Evolutionary conservation across 495 filamentous ascomycete species (phyloP).

Genomic region (Hypoxylon cercidicola): DNA sequence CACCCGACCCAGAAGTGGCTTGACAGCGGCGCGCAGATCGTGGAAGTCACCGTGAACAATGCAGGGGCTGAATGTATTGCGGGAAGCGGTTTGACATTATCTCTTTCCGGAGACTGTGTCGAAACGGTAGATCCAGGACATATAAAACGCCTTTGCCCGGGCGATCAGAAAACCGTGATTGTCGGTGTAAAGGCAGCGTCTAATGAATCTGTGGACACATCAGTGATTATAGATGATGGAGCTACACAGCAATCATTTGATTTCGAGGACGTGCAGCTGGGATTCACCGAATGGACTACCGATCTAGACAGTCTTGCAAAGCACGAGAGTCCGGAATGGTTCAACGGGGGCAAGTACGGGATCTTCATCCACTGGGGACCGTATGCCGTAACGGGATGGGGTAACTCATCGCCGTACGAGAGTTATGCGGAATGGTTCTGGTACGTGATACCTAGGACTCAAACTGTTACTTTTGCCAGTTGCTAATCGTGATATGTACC

Average conservation of each 20-base stretch:
- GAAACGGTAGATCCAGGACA: constrained; percentile 50
- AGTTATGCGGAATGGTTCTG: constrained; percentile 66
- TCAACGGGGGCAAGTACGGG: constrained; percentile 63
- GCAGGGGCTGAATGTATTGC: constrained; percentile 54
- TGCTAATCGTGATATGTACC: constrained; percentile 1
- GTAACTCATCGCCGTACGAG: constrained; percentile 60
- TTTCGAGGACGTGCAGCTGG: constrained; percentile 40
- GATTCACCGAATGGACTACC: constrained; percentile 44
- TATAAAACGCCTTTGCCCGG: constrained; percentile 62
- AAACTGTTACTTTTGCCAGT: background rate
- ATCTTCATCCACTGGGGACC: constrained; percentile 69
- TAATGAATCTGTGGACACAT: constrained; percentile 23
- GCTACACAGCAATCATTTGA: background rate
- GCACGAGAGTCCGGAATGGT: constrained; percentile 65
- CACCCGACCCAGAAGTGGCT: constrained; percentile 62
- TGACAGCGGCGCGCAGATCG: constrained; percentile 57
- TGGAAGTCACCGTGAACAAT: constrained; percentile 65
- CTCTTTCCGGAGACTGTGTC: constrained; percentile 51
- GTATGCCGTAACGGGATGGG: constrained; percentile 66
- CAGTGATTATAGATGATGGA: constrained; percentile 22
- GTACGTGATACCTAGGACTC: constrained; percentile 15
- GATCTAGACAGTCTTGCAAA: constrained; percentile 46
- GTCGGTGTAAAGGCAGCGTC: constrained; percentile 53
- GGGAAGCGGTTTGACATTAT: constrained; percentile 50
- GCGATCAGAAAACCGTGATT: constrained; percentile 61